Base-by-base conservation (phyloP, 768 basidiomycete genomes). In the Rhodotorula kratochvilovae region DNA sequence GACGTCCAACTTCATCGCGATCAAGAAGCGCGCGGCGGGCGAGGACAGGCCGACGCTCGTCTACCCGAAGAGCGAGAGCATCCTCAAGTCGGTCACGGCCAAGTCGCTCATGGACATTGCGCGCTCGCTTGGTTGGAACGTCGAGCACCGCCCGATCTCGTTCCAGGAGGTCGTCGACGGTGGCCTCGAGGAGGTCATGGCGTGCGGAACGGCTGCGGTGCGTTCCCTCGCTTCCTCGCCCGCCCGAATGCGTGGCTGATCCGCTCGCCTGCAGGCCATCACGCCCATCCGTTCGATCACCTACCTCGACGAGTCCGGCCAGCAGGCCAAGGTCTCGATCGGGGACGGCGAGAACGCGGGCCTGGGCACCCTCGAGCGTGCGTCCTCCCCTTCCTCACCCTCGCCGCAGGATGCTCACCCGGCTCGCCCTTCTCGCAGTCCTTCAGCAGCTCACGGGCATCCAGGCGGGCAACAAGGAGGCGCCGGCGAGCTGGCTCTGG, bases 131-230 rank as follows among this genome's bases (percentile, higher is more conserved):
- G 77, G 77, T 11, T 78, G 77, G 77, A 65, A 70, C 21, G 70
- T 78, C 55, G 70, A 76, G 35, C 53, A 48, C 25, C 50, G 75
- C 21, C 71, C 73, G 25, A 55, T 78, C 29, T 55, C 57, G 11
- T 78, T 78, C 67, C 48, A 70, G 35, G 69, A 76, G 43, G 73
- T 78, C 65, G 46, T 73, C 59, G 62, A 71, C 3, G 74, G 76
- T n/a, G 66, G 48, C 8, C 73, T 78, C n/a, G 64, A 63, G 27
- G 77, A 78, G 65, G 70, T 76, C 50, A 66, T 75, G 43, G 78
- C 78, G 3, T 76, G 74, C 48, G 78, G 78, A 12, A 78, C 77
- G 2, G 77, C 76, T 16, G 77, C 77, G 2, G 75, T 77, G n/a
- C 55, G 68, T 63, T 61, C 31, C 0, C 35, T 8, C 27, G 2